Percentiles rank a stretch among this genome's conserved stretches.
Conservation (phyloP, 177 flowering plant genomes). For the Vitis hybrid region DNA sequence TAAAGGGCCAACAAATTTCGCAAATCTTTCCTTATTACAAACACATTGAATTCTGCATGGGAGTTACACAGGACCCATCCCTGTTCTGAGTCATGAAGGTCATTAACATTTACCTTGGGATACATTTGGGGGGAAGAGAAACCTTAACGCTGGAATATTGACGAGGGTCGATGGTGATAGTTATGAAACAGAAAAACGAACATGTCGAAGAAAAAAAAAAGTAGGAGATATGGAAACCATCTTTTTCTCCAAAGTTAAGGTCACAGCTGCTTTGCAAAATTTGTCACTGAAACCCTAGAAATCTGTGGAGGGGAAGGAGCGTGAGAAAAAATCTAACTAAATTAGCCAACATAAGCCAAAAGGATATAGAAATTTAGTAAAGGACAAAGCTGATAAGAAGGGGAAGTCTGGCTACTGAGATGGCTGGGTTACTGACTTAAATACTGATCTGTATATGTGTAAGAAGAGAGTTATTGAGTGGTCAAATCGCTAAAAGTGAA, state of each 20-base stretch:
- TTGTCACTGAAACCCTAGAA: constrained; percentile 11
- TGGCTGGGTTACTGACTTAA: constrained; percentile 20
- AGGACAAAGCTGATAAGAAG: constrained; percentile 22
- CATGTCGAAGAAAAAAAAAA: background rate
- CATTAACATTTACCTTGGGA: background rate
- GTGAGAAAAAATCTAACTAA: constrained; percentile 19
- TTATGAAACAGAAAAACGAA: background rate
- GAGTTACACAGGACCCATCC: background rate
- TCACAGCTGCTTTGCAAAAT: constrained; percentile 4
- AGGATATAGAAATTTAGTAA: constrained; percentile 17
- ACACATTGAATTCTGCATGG: constrained; percentile 12
- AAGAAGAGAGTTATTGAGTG: constrained; percentile 27
- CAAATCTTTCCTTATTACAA: constrained; percentile 5
- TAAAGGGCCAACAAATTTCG: constrained; percentile 16
- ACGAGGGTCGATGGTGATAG: constrained; percentile 7
- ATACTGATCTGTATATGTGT: constrained; percentile 23
- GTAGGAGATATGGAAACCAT: background rate
- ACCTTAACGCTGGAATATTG: background rate
- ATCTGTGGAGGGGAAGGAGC: background rate
- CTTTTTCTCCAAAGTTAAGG: too few relatives aligned
- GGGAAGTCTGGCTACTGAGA: constrained; percentile 11
- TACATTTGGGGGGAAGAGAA: constrained; percentile 17
- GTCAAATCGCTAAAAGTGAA: constrained; percentile 35
- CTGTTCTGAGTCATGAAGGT: too few relatives aligned
- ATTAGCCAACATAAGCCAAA: constrained; percentile 18